Evolutionary conservation across 208 protist genomes (phyloP).

Genomic region (Leishmania turanica): DNA sequence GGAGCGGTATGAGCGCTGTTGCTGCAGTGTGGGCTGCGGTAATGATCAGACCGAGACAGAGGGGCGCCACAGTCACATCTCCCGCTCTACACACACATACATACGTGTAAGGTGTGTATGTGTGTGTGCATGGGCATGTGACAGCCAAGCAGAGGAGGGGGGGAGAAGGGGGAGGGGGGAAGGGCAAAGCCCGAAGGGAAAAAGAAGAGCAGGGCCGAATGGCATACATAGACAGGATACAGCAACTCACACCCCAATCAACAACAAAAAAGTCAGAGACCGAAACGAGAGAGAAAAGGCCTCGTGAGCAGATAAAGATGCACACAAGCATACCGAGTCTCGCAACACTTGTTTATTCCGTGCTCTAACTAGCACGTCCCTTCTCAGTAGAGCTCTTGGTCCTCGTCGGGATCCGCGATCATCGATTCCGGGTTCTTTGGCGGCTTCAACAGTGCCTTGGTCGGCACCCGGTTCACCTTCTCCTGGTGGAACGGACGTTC

Average conservation of each 20-base stretch:
- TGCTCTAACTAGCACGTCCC: neutral
- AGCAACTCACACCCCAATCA: neutral
- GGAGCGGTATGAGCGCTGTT: neutral
- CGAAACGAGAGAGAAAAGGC: neutral
- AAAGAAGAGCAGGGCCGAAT: neutral
- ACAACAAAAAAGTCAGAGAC: neutral
- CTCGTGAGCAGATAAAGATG: neutral
- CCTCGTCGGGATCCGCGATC: constrained; percentile 42
- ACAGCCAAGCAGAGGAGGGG: neutral
- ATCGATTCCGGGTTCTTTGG: constrained; percentile 38
- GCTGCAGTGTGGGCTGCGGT: neutral
- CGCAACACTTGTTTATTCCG: neutral
- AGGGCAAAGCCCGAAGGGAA: neutral
- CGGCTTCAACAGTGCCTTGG: constrained; percentile 45
- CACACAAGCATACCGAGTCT: neutral
- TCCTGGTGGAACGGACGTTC: constrained; percentile 39
- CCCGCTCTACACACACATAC: neutral
- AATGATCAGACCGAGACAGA: neutral
- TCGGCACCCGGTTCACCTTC: constrained; percentile 48
- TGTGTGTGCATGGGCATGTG: neutral
- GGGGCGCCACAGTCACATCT: neutral
- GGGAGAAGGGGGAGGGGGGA: too few relatives aligned
- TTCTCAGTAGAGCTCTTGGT: constrained; percentile 27
- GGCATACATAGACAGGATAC: neutral
- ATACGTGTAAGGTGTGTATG: neutral